A percentile compares a stretch with the other conserved stretches of the same genome.
phyloP scores from a whole-genome alignment of 495 filamentous ascomycete species.

The Durotheca rogersii region DNA sequence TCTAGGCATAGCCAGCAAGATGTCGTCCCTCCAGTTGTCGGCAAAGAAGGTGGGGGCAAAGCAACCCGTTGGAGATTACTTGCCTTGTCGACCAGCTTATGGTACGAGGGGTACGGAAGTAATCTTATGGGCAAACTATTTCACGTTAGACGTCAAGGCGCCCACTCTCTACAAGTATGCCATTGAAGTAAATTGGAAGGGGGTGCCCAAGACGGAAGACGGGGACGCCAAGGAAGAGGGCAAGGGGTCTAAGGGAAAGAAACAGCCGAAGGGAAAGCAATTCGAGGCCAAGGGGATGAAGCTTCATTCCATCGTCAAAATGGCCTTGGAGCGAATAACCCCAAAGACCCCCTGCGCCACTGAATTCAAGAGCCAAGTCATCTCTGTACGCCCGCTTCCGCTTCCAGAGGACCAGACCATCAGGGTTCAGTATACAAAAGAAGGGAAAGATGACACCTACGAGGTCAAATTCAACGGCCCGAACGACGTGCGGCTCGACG shows the following conservation, averaged over 20 bases:
- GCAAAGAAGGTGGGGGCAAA: slow-evolving; percentile 12
- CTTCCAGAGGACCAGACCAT: slow-evolving; percentile 37
- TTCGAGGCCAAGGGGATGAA: slow-evolving; percentile 52
- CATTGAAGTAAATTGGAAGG: slow-evolving; percentile 30
- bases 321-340: slow-evolving; percentile 45
- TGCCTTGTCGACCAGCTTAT: slow-evolving; percentile 59
- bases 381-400: slow-evolving; percentile 43
- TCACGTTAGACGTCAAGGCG: slow-evolving; percentile 49
- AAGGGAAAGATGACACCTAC: slow-evolving; percentile 42
- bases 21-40: slow-evolving; percentile 34
- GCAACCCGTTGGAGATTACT: slow-evolving; percentile 6
- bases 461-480: slow-evolving; percentile 48
- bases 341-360: slow-evolving; percentile 45
- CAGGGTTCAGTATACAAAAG: slow-evolving; percentile 48
- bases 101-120: slow-evolving; percentile 54
- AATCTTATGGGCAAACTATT: slow-evolving; percentile 65
- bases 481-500: slow-evolving; percentile 45
- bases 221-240: slow-evolving; percentile 39
- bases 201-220: no score
- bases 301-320: slow-evolving; percentile 52
- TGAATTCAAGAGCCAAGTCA: slow-evolving; percentile 57
- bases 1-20: slow-evolving; percentile 17
- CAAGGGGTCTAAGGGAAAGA: slow-evolving; percentile 19
- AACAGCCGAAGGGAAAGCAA: slow-evolving; percentile 35
- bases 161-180: slow-evolving; percentile 42